Evolutionary conservation across 2,329 filamentous ascomycete species (phyloP), one percentile per base, ranked within the genome.

Genomic region (Venturia aucupariae): DNA sequence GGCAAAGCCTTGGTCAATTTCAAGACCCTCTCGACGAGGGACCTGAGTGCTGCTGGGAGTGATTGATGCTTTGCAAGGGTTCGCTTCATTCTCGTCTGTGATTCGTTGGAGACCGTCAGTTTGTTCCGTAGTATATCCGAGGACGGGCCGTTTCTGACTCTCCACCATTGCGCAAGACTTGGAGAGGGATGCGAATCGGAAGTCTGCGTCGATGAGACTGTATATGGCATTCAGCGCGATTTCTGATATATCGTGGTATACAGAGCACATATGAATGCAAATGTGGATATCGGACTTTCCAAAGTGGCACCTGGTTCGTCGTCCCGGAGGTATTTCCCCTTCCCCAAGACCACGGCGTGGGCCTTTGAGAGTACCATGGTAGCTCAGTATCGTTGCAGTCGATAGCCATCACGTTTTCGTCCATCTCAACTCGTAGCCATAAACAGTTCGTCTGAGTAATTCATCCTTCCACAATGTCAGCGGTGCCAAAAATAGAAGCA

Each of bases 401-500:
- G 22, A 15, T 27, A 13, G 30, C 7, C 15, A 32, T 57, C 19
- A 57, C 4, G 51, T 35, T 13, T 4, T 57, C 4, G 27, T 10
- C 59, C 59, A 60, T 27, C 27, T 63, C 15, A 95, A 75, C 66
- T 86, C 82, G 75, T 90, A 95, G 24, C 89, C 90, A 70, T 88
- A 92, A 8, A 95, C 91, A 8, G 90, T 96, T 74, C 90, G 87
- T 68, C 90, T 84, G 65, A 96, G 79, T 68, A 86, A 82, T 76
- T 93, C 84, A 75, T 96, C 91, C 81, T 85, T 67, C 30, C 22
- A 60, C 64, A 17, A 30, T 38, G 44, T 60, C 22, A 54, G 41
- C 6, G 11, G n/a, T 13, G 22, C 19, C 1, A 19, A 62, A 17
- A 15, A 22, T 35, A 4, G 11, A n/a, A 35, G 2, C 15, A 19